A percentile compares a stretch with the other conserved stretches of the same genome.
Conservation (phyloP, 2,329 filamentous ascomycete species). For the Rachicladosporium sp. region DNA sequence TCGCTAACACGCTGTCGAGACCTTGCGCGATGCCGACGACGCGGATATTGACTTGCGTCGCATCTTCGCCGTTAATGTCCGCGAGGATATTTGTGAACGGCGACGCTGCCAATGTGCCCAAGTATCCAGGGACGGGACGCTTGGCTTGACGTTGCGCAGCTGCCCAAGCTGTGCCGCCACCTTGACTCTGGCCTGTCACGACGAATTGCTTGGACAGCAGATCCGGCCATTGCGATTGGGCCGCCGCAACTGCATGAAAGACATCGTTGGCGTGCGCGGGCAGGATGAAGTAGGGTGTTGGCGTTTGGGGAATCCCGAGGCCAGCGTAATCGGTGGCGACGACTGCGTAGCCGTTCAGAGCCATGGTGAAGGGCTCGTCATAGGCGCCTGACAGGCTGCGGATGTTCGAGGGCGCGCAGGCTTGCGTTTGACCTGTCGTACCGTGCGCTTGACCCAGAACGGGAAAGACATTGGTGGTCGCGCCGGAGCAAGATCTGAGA, state of each 20-base stretch:
- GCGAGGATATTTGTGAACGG: constrained; percentile 18
- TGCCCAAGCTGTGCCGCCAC: constrained; percentile 34
- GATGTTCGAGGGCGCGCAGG: constrained; percentile 15
- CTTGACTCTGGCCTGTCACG: constrained; percentile 36
- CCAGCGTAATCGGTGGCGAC: constrained; percentile 17
- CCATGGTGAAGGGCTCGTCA: constrained; percentile 15
- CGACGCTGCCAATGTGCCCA: constrained; percentile 24
- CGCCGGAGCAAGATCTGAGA: constrained; percentile 1
- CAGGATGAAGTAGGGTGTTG: constrained; percentile 30
- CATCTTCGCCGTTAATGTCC: constrained; percentile 12
- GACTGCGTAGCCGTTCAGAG: constrained; percentile 19
- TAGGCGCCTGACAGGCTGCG: constrained; percentile 19
- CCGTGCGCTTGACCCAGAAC: constrained; percentile 13
- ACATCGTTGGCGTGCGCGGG: constrained; percentile 32
- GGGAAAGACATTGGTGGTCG: constrained; percentile 5
- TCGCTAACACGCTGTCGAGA: constrained; percentile 15
- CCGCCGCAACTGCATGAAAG: constrained; percentile 32
- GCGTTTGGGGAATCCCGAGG: constrained; percentile 11
- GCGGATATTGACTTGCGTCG: constrained; percentile 7
- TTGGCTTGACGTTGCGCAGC: constrained; percentile 24
- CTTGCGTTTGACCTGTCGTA: constrained; percentile 12
- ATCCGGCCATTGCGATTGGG: constrained; percentile 29
- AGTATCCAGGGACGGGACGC: constrained; percentile 23
- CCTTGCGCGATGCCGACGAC: constrained; percentile 10
- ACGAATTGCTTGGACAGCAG: constrained; percentile 28